These are phyloP conservation scores for Aspergillus incahuasiensis DNA, from an alignment of 495 filamentous ascomycete species.

Conservation along the genomic window DNA sequence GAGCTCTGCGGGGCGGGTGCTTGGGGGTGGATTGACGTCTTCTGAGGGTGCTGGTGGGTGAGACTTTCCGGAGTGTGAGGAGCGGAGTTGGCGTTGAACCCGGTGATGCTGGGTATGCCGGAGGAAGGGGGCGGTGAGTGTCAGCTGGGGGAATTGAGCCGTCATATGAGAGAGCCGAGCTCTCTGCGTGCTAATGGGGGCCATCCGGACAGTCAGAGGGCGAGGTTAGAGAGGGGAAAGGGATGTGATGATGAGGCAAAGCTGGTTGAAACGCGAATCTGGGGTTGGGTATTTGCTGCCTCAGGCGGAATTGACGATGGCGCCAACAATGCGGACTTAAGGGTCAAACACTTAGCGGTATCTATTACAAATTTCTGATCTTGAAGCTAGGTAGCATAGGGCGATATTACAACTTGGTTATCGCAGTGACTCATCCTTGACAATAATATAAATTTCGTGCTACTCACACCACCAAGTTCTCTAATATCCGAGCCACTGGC, in stretches of 20 bases:
- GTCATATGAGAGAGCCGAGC: not conserved
- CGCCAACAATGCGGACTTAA: not conserved
- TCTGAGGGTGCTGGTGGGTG: constrained; percentile 19
- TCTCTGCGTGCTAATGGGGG: not conserved
- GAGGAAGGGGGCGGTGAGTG: not conserved
- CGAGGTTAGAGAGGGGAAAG: not conserved
- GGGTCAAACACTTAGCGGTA: not conserved
- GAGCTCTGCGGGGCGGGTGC: constrained; percentile 35
- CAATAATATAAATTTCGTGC: not conserved
- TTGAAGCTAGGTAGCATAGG: not conserved
- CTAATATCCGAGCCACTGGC: not conserved
- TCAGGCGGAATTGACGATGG: constrained; percentile 7
- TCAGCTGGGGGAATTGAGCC: not conserved
- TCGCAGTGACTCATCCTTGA: not conserved
- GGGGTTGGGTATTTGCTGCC: not conserved
- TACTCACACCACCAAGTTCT: not conserved
- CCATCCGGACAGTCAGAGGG: not conserved
- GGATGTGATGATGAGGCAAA: constrained; percentile 3
- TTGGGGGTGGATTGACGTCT: constrained; percentile 37
- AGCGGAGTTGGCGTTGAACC: constrained; percentile 5
- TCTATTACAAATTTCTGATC: not conserved
- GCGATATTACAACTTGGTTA: not conserved
- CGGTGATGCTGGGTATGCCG: not conserved
- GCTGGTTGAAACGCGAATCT: not conserved
- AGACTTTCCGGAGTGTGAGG: constrained; percentile 14